A percentile compares a stretch with the other conserved stretches of the same genome.
phyloP scores from a whole-genome alignment of 352 stramenopile genomes.

The Phytophthora megakarya region DNA sequence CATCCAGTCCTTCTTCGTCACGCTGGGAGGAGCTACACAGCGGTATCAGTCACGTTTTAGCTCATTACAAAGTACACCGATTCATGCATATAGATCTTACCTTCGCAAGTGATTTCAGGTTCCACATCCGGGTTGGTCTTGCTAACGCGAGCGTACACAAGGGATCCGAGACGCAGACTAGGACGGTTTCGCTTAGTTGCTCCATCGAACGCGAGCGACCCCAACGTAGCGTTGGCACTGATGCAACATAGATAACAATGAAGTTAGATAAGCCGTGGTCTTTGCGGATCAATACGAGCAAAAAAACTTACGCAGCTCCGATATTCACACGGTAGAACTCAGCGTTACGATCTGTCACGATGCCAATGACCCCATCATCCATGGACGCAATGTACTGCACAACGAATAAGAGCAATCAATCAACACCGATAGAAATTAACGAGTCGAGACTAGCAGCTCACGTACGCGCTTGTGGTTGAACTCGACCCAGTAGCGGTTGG shows the following conservation, averaged over 20 bases:
- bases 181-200: constrained; percentile 98
- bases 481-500: constrained; percentile 92
- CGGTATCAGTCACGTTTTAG: constrained; percentile 10
- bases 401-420: constrained; percentile 14
- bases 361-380: constrained; percentile 93
- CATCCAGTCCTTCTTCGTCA: constrained; percentile 98
- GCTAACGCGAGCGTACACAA: constrained; percentile 96
- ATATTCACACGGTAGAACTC: constrained; percentile 97
- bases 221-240: constrained; percentile 73
- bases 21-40: constrained; percentile 68
- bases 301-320: constrained; percentile 87
- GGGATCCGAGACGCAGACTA: constrained; percentile 89
- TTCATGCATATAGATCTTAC: constrained; percentile 31
- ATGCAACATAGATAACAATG: constrained; percentile 1
- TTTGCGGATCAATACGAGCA: no score
- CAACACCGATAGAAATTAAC: background rate
- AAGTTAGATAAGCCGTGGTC: no score
- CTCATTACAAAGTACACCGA: constrained; percentile 9
- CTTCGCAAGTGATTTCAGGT: constrained; percentile 95
- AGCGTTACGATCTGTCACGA: constrained; percentile 93
- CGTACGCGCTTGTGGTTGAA: constrained; percentile 85
- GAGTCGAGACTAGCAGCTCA: constrained; percentile 2
- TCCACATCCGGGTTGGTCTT: constrained; percentile 90
- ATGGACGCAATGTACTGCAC: constrained; percentile 72
- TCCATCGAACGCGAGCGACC: constrained; percentile 94